phyloP scores from a whole-genome alignment of 164 flowering plant species.

The Paratinospora sagittata region DNA sequence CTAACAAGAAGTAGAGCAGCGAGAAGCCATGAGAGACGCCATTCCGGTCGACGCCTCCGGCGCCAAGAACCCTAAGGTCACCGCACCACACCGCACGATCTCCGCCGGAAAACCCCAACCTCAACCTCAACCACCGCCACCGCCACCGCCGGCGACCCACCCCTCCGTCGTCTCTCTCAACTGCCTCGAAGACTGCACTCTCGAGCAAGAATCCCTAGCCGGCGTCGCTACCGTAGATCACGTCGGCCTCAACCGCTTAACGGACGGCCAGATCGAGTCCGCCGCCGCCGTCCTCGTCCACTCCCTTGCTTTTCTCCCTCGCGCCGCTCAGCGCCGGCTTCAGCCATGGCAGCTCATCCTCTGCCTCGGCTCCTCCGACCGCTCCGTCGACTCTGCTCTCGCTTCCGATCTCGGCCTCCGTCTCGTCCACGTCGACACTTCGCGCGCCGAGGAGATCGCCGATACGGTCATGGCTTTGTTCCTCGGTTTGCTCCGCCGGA shows the following conservation, averaged over 20 bases:
- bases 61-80: slow-evolving; percentile 16
- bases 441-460: slow-evolving; percentile 94
- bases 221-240: slow-evolving; percentile 74
- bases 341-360: slow-evolving; percentile 85
- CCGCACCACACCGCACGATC: slow-evolving; percentile 16
- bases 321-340: slow-evolving; percentile 97
- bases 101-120: not conserved
- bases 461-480: slow-evolving; percentile 94
- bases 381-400: slow-evolving; percentile 79
- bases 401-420: slow-evolving; percentile 87
- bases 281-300: slow-evolving; percentile 89
- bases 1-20: not conserved
- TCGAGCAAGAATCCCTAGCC: slow-evolving; percentile 62
- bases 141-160: slow-evolving; percentile 23
- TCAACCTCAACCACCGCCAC: slow-evolving; percentile 14
- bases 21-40: slow-evolving; percentile 4
- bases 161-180: slow-evolving; percentile 78
- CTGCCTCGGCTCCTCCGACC: slow-evolving; percentile 94
- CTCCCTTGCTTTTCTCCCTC: slow-evolving; percentile 91
- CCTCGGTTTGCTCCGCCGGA: slow-evolving; percentile 77
- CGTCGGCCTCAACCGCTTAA: slow-evolving; percentile 60
- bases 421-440: slow-evolving; percentile 83
- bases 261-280: slow-evolving; percentile 76
- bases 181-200: slow-evolving; percentile 75
- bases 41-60: not conserved